These are phyloP conservation scores for Neoarthrinium moseri DNA, from an alignment of 2,329 filamentous ascomycete species.

Conservation along the genomic window DNA sequence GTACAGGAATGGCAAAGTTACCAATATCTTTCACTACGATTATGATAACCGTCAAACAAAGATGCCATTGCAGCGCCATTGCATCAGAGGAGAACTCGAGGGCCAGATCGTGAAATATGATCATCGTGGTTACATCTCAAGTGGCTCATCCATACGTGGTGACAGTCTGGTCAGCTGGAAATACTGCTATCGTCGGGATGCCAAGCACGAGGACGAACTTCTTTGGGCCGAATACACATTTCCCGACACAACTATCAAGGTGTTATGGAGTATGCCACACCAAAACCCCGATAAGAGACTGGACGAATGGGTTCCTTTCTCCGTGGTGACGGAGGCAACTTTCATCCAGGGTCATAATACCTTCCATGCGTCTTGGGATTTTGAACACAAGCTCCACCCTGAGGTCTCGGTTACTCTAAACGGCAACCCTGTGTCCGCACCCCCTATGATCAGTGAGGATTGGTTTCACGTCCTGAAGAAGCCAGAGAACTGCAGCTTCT, in stretches of 20 bases:
- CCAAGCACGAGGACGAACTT: constrained; percentile 6
- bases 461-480: constrained; percentile 6
- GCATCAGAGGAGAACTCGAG: not conserved
- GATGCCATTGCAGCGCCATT: constrained; percentile 2
- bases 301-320: constrained; percentile 5
- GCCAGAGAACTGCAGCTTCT: constrained; percentile 8
- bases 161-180: constrained; percentile 3
- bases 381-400: constrained; percentile 5
- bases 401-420: constrained; percentile 4
- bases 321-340: constrained; percentile 2
- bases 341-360: constrained; percentile 1
- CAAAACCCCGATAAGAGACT: constrained; percentile 3
- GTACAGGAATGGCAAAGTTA: not conserved
- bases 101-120: constrained; percentile 1
- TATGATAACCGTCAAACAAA: not conserved
- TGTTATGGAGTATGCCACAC: constrained; percentile 5
- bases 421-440: not conserved
- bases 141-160: constrained; percentile 3
- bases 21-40: not conserved
- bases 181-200: not conserved
- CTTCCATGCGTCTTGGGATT: constrained; percentile 3
- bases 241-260: constrained; percentile 6
- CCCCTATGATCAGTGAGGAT: constrained; percentile 4
- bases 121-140: constrained; percentile 1
- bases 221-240: constrained; percentile 7